Evolutionary conservation across 2,329 filamentous ascomycete genomes (phyloP), one percentile per base, ranked within the genome.

Genomic region (Penicillium hordei): DNA sequence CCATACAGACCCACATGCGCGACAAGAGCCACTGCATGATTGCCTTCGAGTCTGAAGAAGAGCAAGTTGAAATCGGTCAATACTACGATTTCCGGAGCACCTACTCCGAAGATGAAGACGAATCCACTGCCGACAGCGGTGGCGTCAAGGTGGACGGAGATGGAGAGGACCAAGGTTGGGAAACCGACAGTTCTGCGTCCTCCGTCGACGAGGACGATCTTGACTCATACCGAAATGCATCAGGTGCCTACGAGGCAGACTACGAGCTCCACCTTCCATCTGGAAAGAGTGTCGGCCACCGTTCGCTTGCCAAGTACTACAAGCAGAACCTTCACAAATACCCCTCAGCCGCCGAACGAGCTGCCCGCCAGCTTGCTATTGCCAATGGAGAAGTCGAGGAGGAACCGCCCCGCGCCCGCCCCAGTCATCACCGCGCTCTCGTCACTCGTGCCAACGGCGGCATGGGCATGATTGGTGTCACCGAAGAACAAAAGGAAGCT

Each of bases 1-100:
- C 90, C 19, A 86, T 93, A 27, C 93, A 97, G 72, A 97, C 93
- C 0, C 94, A 99, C 74, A 99, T 99, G 94, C 88, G 91, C 44
- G 94, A 99, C 73, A 93, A 92, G 72, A 89, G 91, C 0, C 94
- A 99, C 76, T 97, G 93, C 83, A 96, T 93, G 84, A 95, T 99
- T 66, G 93, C 91, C 0, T 99, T 93, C 74, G 87, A 88, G 51
- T 89, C 87, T 0, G 91, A 97, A 71, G 88, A 89, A 36, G 92
- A 97, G 70, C 91, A 97, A 78, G 83, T 97, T 31, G 91, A 95
- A 55, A 91, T 99, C 69, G 94, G 94, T 56, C 91, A 97, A 64
- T 97, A 91, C 75, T 99, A 99, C 76, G 94, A 99, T 72, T 99
- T 99, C 82, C 85, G 90, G 64, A 90, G 90, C 76, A 96, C 94